phyloP scores from a whole-genome alignment of 352 stramenopile genomes.

The Phytophthora fragariae region DNA sequence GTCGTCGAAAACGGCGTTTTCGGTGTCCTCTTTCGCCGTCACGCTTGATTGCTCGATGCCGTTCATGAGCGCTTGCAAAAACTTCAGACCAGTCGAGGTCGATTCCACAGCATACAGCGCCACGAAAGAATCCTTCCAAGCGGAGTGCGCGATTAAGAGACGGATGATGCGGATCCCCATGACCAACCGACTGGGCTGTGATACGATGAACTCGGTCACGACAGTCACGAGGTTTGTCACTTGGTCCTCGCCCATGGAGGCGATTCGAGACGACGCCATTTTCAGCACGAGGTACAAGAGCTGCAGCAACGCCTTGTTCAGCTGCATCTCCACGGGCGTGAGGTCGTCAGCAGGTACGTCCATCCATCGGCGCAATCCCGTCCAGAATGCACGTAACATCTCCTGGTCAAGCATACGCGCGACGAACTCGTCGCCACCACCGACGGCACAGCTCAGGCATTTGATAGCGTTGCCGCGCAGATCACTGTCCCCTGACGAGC shows the following conservation, averaged over 20 bases:
- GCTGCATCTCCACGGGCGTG: conserved; percentile 36
- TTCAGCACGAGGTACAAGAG: conserved; percentile 77
- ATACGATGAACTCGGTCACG: conserved; percentile 77
- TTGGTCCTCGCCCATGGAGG: conserved; percentile 61
- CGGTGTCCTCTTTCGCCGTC: conserved; percentile 27
- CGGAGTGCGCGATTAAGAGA: conserved; percentile 68
- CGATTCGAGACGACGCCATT: conserved; percentile 60
- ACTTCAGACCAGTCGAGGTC: conserved; percentile 63
- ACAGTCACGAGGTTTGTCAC: conserved; percentile 70
- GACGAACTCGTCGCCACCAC: conserved; percentile 63
- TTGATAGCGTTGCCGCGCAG: conserved; percentile 70
- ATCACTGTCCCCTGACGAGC: conserved; percentile 51
- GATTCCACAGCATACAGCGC: conserved; percentile 73
- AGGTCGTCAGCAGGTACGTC: conserved; percentile 47
- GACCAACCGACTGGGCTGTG: conserved; percentile 53
- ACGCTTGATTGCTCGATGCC: conserved; percentile 56
- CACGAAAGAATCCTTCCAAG: conserved; percentile 83
- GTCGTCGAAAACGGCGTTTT: conserved; percentile 65
- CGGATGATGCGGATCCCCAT: conserved; percentile 77
- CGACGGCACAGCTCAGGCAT: conserved; percentile 71
- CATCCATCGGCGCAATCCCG: conserved; percentile 71
- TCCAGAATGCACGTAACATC: conserved; percentile 72
- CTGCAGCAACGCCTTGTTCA: conserved; percentile 65
- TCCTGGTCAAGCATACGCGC: conserved; percentile 77
- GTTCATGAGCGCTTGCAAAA: conserved; percentile 70